Evolutionary conservation across 2,329 filamentous ascomycete species (phyloP).

Genomic region (Colletotrichum abscissum): DNA sequence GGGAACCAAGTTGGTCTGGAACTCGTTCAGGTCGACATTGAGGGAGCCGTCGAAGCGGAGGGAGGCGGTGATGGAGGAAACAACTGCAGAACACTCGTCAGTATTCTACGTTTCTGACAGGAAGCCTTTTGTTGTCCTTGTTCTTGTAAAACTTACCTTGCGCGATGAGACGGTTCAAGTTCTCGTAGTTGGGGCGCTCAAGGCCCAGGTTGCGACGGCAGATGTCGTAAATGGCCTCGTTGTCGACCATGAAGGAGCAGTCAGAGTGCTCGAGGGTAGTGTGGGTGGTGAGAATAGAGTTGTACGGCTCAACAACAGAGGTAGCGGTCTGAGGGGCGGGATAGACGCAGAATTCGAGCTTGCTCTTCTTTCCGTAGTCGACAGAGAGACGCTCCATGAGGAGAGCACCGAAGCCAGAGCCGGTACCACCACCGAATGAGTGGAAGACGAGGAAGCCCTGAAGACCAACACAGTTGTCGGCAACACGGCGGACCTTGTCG

Average conservation of each 20-base stretch:
- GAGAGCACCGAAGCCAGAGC: conserved; percentile 97
- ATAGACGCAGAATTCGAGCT: conserved; percentile 99
- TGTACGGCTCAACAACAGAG: conserved; percentile 99
- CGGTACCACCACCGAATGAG: conserved; percentile 98
- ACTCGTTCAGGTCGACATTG: conserved; percentile 99
- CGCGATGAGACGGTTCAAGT: conserved; percentile 98
- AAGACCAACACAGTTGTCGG: conserved; percentile 97
- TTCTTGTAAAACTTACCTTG: conserved; percentile 71
- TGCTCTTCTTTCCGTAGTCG: conserved; percentile 99
- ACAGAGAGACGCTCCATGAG: conserved; percentile 99
- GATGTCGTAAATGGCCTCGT: conserved; percentile 99
- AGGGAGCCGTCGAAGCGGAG: conserved; percentile 98
- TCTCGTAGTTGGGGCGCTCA: conserved; percentile 97
- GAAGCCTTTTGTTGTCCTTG: background rate
- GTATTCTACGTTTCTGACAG: conserved; percentile 29
- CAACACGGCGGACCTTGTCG: conserved; percentile 97
- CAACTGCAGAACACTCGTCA: conserved; percentile 68
- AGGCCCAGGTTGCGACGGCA: conserved; percentile 98
- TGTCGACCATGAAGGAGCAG: conserved; percentile 99
- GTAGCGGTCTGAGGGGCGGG: conserved; percentile 97
- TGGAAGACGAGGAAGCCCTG: conserved; percentile 99
- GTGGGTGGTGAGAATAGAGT: conserved; percentile 99
- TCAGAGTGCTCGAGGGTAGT: conserved; percentile 99
- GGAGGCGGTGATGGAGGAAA: conserved; percentile 97
- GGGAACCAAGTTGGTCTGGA: conserved; percentile 99